phyloP scores from a whole-genome alignment of 2,329 filamentous ascomycete species.

The Byssothecium circinans region DNA sequence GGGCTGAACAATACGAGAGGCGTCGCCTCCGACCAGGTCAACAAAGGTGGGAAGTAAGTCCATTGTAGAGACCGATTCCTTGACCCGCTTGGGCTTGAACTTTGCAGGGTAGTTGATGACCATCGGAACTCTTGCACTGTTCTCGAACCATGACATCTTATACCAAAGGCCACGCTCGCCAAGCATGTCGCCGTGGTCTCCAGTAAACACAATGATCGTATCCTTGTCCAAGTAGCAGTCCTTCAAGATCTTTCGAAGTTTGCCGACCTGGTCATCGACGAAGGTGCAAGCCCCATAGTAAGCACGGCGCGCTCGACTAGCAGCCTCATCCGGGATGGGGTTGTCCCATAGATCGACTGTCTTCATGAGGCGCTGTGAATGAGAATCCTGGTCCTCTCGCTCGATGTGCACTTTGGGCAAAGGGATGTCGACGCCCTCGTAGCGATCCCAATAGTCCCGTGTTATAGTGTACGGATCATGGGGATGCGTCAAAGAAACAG shows the following conservation, averaged over 20 bases:
- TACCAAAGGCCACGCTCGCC: conserved; percentile 92
- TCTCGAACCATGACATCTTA: conserved; percentile 97
- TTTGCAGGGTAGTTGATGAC: conserved; percentile 77
- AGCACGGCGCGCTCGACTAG: conserved; percentile 80
- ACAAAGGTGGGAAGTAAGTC: conserved; percentile 88
- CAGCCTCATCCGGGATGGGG: conserved; percentile 80
- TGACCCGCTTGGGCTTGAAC: conserved; percentile 75
- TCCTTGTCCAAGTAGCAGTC: conserved; percentile 78
- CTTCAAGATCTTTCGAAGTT: conserved; percentile 75
- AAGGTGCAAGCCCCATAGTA: conserved; percentile 95
- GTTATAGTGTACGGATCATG: conserved; percentile 96
- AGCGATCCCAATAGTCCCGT: conserved; percentile 89
- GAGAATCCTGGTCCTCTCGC: conserved; percentile 79
- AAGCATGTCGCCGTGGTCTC: conserved; percentile 95
- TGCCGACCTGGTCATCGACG: conserved; percentile 89
- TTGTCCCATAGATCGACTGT: conserved; percentile 86
- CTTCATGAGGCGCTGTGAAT: conserved; percentile 83
- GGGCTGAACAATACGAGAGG: conserved; percentile 69
- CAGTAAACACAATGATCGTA: conserved; percentile 89
- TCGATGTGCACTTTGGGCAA: conserved; percentile 77
- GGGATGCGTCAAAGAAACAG: conserved; percentile 89
- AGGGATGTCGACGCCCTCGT: conserved; percentile 84
- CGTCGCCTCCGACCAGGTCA: conserved; percentile 73
- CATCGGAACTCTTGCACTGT: conserved; percentile 84
- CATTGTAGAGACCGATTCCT: conserved; percentile 84